Conservation (phyloP, 2,329 filamentous ascomycete genomes). For the Botrytis elliptica region DNA sequence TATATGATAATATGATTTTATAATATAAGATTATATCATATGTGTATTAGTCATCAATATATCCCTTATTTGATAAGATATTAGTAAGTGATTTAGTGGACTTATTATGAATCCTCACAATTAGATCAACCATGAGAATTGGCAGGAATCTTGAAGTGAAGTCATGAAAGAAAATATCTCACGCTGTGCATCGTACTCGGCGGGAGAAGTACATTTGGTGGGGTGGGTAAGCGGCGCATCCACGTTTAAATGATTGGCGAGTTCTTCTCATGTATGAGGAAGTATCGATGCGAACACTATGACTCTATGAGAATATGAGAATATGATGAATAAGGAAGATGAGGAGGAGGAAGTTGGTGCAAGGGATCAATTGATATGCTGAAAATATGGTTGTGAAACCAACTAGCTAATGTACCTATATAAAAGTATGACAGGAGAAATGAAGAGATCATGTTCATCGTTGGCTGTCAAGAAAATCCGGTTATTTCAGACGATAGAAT, state of each 20-base stretch:
- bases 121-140: too few relatives aligned
- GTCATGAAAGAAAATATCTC: too few relatives aligned
- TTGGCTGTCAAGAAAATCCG: neutral
- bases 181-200: neutral
- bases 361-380: neutral
- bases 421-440: neutral
- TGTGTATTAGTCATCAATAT: too few relatives aligned
- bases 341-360: neutral
- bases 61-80: too few relatives aligned
- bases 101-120: too few relatives aligned
- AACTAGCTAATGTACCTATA: neutral
- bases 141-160: too few relatives aligned
- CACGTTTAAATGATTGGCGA: neutral
- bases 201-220: neutral
- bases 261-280: neutral
- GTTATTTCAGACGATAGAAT: neutral
- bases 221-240: neutral
- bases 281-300: neutral
- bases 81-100: too few relatives aligned
- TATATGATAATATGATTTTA: too few relatives aligned
- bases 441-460: neutral
- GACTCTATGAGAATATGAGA: too few relatives aligned
- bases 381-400: neutral
- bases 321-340: rapidly evolving
- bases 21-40: too few relatives aligned